These are phyloP conservation scores for Sporothrix pseudoabietina DNA, from an alignment of 2,329 filamentous ascomycete genomes.

Conservation along the genomic window DNA sequence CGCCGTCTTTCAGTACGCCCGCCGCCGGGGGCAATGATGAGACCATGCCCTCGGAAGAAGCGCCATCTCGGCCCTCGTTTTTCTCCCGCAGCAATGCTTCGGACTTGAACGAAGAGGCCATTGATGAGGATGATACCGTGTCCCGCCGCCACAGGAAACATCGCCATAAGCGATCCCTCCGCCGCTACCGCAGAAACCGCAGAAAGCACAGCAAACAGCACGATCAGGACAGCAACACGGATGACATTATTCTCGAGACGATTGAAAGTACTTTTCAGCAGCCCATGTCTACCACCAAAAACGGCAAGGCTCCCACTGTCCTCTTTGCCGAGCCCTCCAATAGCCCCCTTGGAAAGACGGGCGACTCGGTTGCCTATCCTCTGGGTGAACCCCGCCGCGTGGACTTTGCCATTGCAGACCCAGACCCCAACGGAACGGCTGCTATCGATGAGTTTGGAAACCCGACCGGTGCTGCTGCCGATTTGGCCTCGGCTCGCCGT, in stretches of 20 bases:
- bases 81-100: constrained; percentile 44
- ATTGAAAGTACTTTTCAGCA: constrained; percentile 8
- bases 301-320: neutral
- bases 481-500: constrained; percentile 43
- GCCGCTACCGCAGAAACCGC: constrained; percentile 49
- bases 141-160: constrained; percentile 40
- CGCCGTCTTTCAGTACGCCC: constrained; percentile 48
- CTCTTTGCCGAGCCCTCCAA: neutral
- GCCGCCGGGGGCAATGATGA: constrained; percentile 44
- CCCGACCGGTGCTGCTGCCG: constrained; percentile 37
- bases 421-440: constrained; percentile 35
- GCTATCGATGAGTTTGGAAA: constrained; percentile 19
- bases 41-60: constrained; percentile 43
- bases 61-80: constrained; percentile 42
- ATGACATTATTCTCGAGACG: constrained; percentile 43
- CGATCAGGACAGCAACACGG: constrained; percentile 36
- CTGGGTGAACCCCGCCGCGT: constrained; percentile 44
- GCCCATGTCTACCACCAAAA: neutral
- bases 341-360: neutral
- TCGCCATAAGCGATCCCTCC: constrained; percentile 44
- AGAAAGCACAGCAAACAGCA: constrained; percentile 46
- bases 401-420: constrained; percentile 46
- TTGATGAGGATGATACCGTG: constrained; percentile 53
- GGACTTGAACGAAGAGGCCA: constrained; percentile 48
- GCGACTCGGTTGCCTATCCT: neutral